These are phyloP conservation scores for Vanrija sp. DNA, from an alignment of 1,284 basidiomycete species.

Conservation along the genomic window DNA sequence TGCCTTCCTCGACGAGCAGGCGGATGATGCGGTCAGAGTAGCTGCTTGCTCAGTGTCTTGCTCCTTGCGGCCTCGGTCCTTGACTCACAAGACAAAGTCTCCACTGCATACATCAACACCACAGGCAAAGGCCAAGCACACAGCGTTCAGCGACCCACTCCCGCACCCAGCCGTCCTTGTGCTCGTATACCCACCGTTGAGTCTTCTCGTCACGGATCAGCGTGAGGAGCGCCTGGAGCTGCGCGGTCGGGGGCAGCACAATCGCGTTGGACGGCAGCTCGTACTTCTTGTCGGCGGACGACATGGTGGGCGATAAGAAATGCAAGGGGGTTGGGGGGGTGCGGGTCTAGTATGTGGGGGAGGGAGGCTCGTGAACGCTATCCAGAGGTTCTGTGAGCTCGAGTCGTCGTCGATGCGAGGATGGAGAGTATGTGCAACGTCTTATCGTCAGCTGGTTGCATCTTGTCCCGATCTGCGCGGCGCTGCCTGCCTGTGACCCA, in stretches of 20 bases:
- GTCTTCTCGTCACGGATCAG: constrained; percentile 88
- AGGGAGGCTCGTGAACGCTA: too few species aligned
- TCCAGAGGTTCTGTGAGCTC: too few species aligned
- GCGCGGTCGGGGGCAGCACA: constrained; percentile 60
- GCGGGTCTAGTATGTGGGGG: too few species aligned
- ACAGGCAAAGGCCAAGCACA: background rate
- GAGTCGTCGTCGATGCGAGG: too few species aligned
- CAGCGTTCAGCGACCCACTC: background rate
- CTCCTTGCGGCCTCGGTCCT: background rate
- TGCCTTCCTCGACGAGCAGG: constrained; percentile 59
- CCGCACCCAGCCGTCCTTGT: background rate
- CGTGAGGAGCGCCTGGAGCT: constrained; percentile 92
- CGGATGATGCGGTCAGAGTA: constrained; percentile 62
- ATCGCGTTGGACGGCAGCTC: constrained; percentile 42
- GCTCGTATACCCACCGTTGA: constrained; percentile 39
- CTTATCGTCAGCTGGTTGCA: too few species aligned
- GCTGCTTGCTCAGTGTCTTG: constrained; percentile 8
- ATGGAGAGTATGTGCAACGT: too few species aligned
- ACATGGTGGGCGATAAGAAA: background rate
- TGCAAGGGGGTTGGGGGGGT: too few species aligned
- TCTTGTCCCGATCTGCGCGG: too few species aligned
- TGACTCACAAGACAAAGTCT: constrained; percentile 83
- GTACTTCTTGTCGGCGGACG: constrained; percentile 24
- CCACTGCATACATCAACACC: constrained; percentile 54
- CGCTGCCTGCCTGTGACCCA: too few species aligned